Evolutionary conservation across 306 rosid genomes (phyloP).

Genomic region (Lablab purpureus): DNA sequence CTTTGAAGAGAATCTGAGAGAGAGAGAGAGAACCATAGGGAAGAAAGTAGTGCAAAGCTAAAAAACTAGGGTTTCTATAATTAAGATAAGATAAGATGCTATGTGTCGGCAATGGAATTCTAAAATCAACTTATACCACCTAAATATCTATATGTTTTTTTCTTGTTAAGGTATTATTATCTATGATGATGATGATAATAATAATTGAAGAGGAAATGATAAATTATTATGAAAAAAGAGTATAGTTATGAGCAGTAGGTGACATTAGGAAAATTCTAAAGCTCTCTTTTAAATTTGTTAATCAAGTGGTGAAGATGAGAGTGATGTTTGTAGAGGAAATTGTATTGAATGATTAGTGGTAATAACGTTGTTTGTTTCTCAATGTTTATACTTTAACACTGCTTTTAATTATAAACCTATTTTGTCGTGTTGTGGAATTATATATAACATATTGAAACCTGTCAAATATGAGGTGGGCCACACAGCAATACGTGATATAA

Average conservation of each 20-base stretch:
- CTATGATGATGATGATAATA: conserved; percentile 13
- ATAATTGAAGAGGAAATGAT: conserved; percentile 12
- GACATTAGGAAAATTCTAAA: conserved; percentile 19
- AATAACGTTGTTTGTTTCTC: conserved; percentile 43
- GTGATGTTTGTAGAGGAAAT: conserved; percentile 13
- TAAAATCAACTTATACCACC: not conserved
- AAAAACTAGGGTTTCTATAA: not conserved
- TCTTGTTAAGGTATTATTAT: conserved; percentile 18
- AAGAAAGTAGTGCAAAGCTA: not conserved
- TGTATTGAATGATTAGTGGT: conserved; percentile 44
- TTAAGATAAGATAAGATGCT: conserved; percentile 17
- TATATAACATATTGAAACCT: too few species aligned
- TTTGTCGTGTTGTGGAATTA: conserved; percentile 50
- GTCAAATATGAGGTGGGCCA: not conserved
- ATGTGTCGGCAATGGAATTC: conserved; percentile 38
- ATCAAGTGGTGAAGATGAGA: conserved; percentile 36
- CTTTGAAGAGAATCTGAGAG: not conserved
- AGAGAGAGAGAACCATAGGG: not conserved
- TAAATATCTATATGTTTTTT: not conserved
- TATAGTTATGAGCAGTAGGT: conserved; percentile 19
- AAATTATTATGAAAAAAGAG: not conserved
- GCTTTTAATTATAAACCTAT: not conserved
- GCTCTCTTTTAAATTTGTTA: conserved; percentile 18
- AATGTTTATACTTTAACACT: conserved; percentile 32
- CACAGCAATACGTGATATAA: not conserved